A percentile compares a stretch with the other conserved stretches of the same genome.
Evolutionary conservation across 2,329 filamentous ascomycete genomes (phyloP).

Genomic region (Pyrenophora seminiperda): DNA sequence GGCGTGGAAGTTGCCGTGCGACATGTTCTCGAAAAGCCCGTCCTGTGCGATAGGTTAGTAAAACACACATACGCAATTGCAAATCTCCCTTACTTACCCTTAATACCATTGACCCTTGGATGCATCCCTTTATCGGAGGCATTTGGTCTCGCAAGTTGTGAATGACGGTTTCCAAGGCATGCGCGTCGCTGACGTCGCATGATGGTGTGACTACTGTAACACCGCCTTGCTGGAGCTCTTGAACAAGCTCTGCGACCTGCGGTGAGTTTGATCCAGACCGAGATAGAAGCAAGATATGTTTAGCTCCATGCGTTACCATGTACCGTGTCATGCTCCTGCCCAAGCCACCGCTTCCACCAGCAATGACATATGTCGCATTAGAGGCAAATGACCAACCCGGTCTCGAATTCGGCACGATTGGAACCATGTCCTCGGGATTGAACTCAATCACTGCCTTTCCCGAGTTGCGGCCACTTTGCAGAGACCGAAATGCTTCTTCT

Average conservation of each 20-base stretch:
- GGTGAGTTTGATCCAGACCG: background rate
- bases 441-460: background rate
- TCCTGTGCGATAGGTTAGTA: no score
- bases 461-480: background rate
- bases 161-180: background rate
- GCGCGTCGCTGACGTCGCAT: background rate
- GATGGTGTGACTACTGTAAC: background rate
- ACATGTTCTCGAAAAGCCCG: background rate
- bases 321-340: background rate
- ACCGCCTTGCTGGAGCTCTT: background rate
- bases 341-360: background rate
- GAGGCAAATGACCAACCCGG: background rate
- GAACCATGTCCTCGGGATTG: background rate
- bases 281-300: background rate
- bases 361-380: background rate
- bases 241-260: background rate
- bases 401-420: background rate
- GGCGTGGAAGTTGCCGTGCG: background rate
- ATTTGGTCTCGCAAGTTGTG: background rate
- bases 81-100: background rate
- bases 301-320: background rate
- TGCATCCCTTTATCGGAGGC: background rate
- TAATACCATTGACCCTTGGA: background rate
- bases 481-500: background rate
- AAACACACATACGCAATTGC: no score